phyloP scores from a whole-genome alignment of 2,329 filamentous ascomycete species.

The Claviceps cyperi region DNA sequence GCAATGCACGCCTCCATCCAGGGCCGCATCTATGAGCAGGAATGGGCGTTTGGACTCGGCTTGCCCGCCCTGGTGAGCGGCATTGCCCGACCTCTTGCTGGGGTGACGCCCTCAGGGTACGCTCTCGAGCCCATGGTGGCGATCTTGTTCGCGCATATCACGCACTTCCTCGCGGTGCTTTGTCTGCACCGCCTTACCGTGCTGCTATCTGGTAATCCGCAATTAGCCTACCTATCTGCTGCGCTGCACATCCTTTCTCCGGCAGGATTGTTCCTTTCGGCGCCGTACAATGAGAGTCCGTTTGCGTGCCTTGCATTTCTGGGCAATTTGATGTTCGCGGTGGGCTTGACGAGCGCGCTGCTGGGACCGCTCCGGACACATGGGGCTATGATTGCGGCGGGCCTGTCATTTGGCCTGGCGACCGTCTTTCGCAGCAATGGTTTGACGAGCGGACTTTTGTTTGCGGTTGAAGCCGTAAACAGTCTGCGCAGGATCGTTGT shows the following conservation, averaged over 20 bases:
- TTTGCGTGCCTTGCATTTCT: conserved; percentile 66
- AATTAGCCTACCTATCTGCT: conserved; percentile 53
- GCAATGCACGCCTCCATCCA: conserved; percentile 47
- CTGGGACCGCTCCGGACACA: conserved; percentile 21
- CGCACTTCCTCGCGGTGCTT: conserved; percentile 63
- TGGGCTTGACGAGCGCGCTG: conserved; percentile 18
- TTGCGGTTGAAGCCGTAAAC: conserved; percentile 46
- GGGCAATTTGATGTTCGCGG: conserved; percentile 56
- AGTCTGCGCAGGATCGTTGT: conserved; percentile 13
- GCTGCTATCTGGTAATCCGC: conserved; percentile 35
- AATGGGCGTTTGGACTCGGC: conserved; percentile 62
- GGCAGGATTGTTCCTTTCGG: conserved; percentile 76
- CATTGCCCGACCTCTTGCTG: conserved; percentile 10
- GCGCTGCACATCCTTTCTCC: conserved; percentile 72
- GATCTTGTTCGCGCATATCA: conserved; percentile 53
- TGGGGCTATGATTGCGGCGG: conserved; percentile 43
- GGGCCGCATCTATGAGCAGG: conserved; percentile 63
- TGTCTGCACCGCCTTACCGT: conserved; percentile 53
- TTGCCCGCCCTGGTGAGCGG: conserved; percentile 29
- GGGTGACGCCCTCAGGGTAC: neutral
- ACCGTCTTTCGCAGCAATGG: conserved; percentile 74
- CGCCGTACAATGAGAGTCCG: conserved; percentile 68
- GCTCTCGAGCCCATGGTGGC: conserved; percentile 37
- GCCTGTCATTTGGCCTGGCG: conserved; percentile 55
- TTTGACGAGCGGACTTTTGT: conserved; percentile 63